Conservation (phyloP, 176 grass and related monocot genomes). For the Bothriochloa decipiens region DNA sequence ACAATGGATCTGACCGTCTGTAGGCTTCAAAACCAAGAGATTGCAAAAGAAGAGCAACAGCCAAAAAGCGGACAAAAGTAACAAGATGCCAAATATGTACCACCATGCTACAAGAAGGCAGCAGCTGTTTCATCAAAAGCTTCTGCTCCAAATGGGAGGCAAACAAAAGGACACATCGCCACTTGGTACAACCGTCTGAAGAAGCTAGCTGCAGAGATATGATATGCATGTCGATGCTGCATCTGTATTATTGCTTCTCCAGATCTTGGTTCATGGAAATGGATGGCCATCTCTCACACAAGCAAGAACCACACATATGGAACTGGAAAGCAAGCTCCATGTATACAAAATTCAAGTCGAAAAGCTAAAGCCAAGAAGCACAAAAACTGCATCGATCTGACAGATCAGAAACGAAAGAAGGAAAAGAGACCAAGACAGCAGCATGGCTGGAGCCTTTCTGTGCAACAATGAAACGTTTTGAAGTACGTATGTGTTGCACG, state of each 20-base stretch:
- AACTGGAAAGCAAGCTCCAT: not conserved
- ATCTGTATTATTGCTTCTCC: not conserved
- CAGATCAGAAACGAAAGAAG: not conserved
- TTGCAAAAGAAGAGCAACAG: not conserved
- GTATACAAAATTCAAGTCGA: not conserved
- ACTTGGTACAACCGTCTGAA: not conserved
- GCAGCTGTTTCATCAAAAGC: not conserved
- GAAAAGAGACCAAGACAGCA: too few species aligned
- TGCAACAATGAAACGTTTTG: too few species aligned
- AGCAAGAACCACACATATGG: not conserved
- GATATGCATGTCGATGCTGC: not conserved
- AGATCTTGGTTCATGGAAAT: not conserved
- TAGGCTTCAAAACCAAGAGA: not conserved
- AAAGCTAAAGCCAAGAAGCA: not conserved
- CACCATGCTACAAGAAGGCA: not conserved
- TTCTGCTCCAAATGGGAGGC: not conserved
- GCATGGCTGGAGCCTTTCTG: too few species aligned
- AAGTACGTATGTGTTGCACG: too few species aligned
- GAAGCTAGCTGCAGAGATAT: too few species aligned
- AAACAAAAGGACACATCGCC: not conserved
- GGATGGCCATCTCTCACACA: not conserved
- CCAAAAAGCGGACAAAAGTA: not conserved
- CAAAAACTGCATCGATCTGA: not conserved
- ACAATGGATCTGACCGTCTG: not conserved
- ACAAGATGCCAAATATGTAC: not conserved